phyloP scores from a whole-genome alignment of 495 filamentous ascomycete genomes.

The Talaromyces liani region DNA sequence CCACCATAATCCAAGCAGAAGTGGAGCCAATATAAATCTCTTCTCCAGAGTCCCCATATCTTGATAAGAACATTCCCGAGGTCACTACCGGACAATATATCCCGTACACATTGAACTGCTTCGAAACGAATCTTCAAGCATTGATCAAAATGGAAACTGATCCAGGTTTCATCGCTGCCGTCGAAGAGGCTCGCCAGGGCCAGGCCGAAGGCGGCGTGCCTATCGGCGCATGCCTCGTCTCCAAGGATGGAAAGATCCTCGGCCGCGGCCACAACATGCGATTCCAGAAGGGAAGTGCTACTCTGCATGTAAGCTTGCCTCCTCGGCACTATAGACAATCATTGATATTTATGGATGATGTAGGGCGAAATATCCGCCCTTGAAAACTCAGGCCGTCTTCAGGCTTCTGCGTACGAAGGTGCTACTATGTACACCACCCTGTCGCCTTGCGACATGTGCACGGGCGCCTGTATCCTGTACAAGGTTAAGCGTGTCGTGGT shows the following conservation, averaged over 20 bases:
- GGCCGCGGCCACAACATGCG: constrained; percentile 81
- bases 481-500: constrained; percentile 74
- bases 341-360: background rate
- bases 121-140: background rate
- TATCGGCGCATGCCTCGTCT: constrained; percentile 71
- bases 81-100: background rate
- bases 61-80: background rate
- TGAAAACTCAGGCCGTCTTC: constrained; percentile 69
- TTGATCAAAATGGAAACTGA: constrained; percentile 32
- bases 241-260: constrained; percentile 62
- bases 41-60: background rate
- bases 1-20: background rate
- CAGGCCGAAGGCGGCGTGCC: constrained; percentile 72
- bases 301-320: constrained; percentile 58
- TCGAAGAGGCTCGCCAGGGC: constrained; percentile 67
- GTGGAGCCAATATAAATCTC: background rate
- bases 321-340: background rate
- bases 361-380: constrained; percentile 78
- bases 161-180: constrained; percentile 49
- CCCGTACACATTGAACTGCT: background rate
- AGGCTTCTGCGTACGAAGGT: constrained; percentile 61
- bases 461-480: constrained; percentile 72
- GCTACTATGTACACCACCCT: constrained; percentile 84
- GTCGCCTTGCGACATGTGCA: constrained; percentile 86
- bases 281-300: constrained; percentile 67